Evolutionary conservation across 768 basidiomycete genomes (phyloP).

Genomic region (Suillus tomentosus): DNA sequence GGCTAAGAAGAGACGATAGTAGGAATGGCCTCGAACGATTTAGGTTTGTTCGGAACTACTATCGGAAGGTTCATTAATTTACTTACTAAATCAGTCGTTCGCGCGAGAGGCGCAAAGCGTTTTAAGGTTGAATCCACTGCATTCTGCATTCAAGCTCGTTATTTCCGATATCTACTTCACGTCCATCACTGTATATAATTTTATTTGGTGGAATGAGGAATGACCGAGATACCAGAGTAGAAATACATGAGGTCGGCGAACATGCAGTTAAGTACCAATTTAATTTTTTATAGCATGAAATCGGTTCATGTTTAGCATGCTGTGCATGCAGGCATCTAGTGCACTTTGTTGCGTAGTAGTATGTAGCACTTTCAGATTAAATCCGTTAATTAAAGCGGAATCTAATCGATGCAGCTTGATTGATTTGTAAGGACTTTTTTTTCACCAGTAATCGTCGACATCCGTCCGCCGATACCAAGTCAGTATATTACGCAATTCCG

Average conservation of each 20-base stretch:
- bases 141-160: background rate
- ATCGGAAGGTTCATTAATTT: constrained; percentile 3
- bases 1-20: background rate
- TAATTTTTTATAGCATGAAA: background rate
- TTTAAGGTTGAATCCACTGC: background rate
- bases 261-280: constrained; percentile 4
- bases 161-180: constrained; percentile 12
- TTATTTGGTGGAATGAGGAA: background rate
- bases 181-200: constrained; percentile 3
- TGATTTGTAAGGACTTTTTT: background rate
- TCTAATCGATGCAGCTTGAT: constrained; percentile 1
- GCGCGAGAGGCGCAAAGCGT: background rate
- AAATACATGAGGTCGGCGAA: background rate
- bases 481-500: background rate
- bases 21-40: background rate
- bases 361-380: background rate
- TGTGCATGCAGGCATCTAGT: background rate
- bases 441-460: too few relatives aligned
- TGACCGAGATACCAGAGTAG: background rate
- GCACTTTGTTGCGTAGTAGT: background rate
- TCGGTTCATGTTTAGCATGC: constrained; percentile 1
- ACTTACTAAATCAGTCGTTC: background rate
- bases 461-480: background rate
- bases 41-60: background rate
- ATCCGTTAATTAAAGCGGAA: background rate